These are phyloP conservation scores for Leccinum subgranulosum DNA, from an alignment of 768 basidiomycete genomes.

Conservation along the genomic window DNA sequence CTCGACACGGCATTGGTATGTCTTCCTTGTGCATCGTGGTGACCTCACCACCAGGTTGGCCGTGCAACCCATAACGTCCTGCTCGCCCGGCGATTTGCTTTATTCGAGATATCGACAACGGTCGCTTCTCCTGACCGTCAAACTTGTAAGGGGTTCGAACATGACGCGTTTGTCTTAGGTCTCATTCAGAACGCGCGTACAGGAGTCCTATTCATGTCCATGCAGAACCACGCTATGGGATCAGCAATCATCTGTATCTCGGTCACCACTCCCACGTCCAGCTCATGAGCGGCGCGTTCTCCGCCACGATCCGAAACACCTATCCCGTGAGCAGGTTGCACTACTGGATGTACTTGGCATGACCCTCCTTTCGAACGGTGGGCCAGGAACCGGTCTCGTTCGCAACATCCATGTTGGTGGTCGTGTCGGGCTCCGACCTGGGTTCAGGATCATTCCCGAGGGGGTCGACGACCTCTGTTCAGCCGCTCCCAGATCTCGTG, in stretches of 20 bases:
- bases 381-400: conserved; percentile 21
- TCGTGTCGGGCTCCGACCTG: conserved; percentile 35
- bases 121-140: conserved; percentile 7
- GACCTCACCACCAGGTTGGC: no score
- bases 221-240: conserved; percentile 64
- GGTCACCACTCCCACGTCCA: conserved; percentile 96
- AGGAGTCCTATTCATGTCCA: conserved; percentile 53
- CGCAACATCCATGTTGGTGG: conserved; percentile 29
- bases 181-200: no score
- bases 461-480: conserved; percentile 77
- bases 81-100: no score
- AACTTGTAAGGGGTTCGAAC: conserved; percentile 71
- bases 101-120: no score
- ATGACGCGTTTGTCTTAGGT: no score
- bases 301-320: conserved; percentile 70
- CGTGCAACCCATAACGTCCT: no score
- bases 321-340: conserved; percentile 95
- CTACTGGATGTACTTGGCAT: conserved; percentile 48
- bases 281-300: conserved; percentile 55
- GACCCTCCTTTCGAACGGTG: conserved; percentile 36
- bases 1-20: no score
- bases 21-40: no score
- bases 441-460: conserved; percentile 50
- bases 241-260: conserved; percentile 97
- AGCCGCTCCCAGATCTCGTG: conserved; percentile 93